These are phyloP conservation scores for Adansonia digitata DNA, from an alignment of 345 rosid genomes.

Conservation along the genomic window DNA sequence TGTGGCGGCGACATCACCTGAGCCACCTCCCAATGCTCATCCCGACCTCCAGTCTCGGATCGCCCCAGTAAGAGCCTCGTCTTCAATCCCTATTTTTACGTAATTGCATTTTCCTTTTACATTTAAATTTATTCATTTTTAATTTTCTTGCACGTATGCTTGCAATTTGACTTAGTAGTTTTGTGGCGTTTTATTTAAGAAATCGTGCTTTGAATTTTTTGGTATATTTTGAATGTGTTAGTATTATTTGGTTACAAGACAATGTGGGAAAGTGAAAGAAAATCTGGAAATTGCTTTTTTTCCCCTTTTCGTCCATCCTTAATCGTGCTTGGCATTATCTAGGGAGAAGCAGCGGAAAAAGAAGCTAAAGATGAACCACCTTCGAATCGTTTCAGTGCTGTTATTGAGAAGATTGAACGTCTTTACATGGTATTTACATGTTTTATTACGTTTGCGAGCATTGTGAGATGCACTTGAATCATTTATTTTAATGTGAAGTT, in stretches of 20 bases:
- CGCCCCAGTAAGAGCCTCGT: constrained; percentile 36
- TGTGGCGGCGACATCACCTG: not conserved
- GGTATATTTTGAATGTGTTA: not conserved
- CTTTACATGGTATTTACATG: constrained; percentile 62
- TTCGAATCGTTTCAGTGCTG: constrained; percentile 73
- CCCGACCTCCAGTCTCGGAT: constrained; percentile 34
- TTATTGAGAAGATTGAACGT: constrained; percentile 93
- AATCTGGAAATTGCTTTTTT: not conserved
- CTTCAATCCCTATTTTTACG: not conserved
- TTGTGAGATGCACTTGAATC: not conserved
- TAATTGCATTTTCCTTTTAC: not conserved
- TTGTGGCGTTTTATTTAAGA: not conserved
- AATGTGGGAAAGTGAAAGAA: not conserved
- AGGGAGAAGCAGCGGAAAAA: constrained; percentile 50
- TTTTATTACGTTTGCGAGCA: not conserved
- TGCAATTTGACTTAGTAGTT: not conserved
- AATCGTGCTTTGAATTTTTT: not conserved
- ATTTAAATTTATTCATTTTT: not conserved
- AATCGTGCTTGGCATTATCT: constrained; percentile 18
- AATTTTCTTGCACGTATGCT: not conserved
- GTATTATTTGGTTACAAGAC: not conserved
- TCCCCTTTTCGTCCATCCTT: not conserved
- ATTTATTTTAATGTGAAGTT: constrained; percentile 7
- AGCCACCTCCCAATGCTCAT: not conserved
- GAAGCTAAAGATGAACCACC: constrained; percentile 53